phyloP scores from a whole-genome alignment of 75 land plant genomes.

The Pseudotsuga menziesii region DNA sequence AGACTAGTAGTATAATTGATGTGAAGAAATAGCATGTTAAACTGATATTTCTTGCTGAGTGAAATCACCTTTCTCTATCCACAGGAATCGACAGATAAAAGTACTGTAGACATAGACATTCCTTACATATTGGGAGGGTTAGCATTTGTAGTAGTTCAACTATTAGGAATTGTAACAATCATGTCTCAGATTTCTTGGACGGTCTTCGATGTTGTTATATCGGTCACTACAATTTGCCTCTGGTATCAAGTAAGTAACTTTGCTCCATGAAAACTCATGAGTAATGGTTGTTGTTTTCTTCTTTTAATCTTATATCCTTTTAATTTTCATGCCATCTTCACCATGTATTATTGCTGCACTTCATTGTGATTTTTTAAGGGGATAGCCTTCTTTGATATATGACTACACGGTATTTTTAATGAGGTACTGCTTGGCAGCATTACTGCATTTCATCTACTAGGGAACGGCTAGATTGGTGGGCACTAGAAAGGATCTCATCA shows the following conservation, averaged over 20 bases:
- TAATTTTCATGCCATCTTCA: not conserved
- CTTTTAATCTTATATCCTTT: not conserved
- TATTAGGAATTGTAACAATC: constrained; percentile 50
- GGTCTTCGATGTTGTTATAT: constrained; percentile 45
- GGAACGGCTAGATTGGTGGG: constrained; percentile 68
- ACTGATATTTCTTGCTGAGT: no score
- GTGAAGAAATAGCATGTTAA: no score
- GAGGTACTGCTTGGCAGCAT: constrained; percentile 32
- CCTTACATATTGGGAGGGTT: constrained; percentile 56
- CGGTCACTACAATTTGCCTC: constrained; percentile 38
- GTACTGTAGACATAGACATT: constrained; percentile 61
- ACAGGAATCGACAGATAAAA: constrained; percentile 87
- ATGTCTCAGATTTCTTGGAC: constrained; percentile 75
- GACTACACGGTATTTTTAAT: not conserved
- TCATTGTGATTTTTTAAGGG: no score
- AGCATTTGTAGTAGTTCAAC: constrained; percentile 47
- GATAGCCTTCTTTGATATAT: no score
- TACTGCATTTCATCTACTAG: constrained; percentile 74
- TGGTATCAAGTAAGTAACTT: constrained; percentile 58
- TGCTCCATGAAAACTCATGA: not conserved
- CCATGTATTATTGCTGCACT: not conserved
- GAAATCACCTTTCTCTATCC: not conserved
- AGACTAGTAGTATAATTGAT: not conserved
- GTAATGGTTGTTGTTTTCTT: not conserved
- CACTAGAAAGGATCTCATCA: constrained; percentile 57